Evolutionary conservation across 2,329 filamentous ascomycete genomes (phyloP), one percentile per base, ranked within the genome.

Genomic region (Colletotrichum shisoi): DNA sequence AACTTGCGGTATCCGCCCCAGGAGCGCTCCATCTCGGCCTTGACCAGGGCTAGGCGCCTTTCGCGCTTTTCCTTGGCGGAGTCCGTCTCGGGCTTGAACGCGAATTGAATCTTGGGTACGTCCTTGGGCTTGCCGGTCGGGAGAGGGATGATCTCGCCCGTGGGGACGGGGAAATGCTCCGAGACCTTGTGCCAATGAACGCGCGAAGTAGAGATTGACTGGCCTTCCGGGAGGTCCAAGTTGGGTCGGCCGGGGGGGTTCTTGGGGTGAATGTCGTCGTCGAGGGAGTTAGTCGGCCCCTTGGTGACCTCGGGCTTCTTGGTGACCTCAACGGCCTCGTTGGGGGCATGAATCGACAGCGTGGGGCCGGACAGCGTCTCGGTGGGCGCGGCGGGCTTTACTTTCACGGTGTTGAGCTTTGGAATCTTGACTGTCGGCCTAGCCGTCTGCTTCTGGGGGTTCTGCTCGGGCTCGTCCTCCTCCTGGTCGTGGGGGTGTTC

Each of bases 1-100:
- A 89, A 84, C 68, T 87, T 83, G 74, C 86, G 91, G 79, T 98
- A 98, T 42, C 91, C 92, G 4, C 82, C 79, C 94, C 95, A 98
- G 0, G 92, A 89, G 72, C 89, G 89, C 72, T 86, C 81, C 76
- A 96, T 91, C 65, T 93, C 90, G 6, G 85, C 82, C 75, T 89
- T 92, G 75, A 98, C 89, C 44, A 84, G 80, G 9, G 82, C 81
- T 65, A 91, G 84, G 64, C 91, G 89, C 58, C 85, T 78, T 67
- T 89, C 77, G 40, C 94, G 88, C 71, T 87, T 87, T 54, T 83
- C 82, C 72, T 86, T 89, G 34, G 83, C 84, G 12, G 81, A 78
- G 8, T 83, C 79, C 0, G 86, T 82, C 76, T 97, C 93, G 52
- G 82, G 76, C n/a, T 79, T 81, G 74, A 96, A 96, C 2, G 81